phyloP scores from a whole-genome alignment of 805 yeast species.

The Kluyveromyces siamensis region DNA sequence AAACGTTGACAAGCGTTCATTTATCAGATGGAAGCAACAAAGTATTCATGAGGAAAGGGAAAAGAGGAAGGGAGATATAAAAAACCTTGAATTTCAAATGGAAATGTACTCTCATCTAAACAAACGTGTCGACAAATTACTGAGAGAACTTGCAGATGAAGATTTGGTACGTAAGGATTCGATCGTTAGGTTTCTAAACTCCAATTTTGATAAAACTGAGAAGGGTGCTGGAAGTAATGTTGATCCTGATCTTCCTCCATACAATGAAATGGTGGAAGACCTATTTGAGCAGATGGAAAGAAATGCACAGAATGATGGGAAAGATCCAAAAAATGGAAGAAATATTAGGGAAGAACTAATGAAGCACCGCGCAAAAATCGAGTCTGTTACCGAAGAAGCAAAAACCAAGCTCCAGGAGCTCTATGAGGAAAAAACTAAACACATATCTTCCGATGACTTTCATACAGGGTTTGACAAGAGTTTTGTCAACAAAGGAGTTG shows the following conservation, averaged over 20 bases:
- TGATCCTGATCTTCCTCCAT: constrained; percentile 48
- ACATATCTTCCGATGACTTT: constrained; percentile 84
- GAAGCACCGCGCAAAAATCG: constrained; percentile 64
- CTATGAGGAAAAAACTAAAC: constrained; percentile 57
- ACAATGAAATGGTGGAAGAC: constrained; percentile 89
- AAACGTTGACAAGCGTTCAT: constrained; percentile 88
- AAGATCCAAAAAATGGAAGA: constrained; percentile 34
- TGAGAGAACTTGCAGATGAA: constrained; percentile 34
- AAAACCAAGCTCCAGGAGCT: constrained; percentile 57
- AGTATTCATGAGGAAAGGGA: constrained; percentile 90
- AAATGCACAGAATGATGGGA: constrained; percentile 44
- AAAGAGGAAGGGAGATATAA: constrained; percentile 70
- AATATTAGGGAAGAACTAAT: constrained; percentile 30
- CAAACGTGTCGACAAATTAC: constrained; percentile 58
- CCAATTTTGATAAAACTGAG: constrained; percentile 49
- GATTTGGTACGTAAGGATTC: constrained; percentile 27
- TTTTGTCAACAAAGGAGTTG: constrained; percentile 53
- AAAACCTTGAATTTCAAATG: constrained; percentile 62
- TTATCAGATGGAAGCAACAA: constrained; percentile 93
- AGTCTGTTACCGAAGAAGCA: constrained; percentile 54
- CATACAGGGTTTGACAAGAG: constrained; percentile 89
- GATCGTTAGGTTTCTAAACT: constrained; percentile 36
- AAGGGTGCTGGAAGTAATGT: constrained; percentile 40
- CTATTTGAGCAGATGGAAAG: constrained; percentile 66
- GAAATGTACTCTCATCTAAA: constrained; percentile 75